phyloP scores from a whole-genome alignment of 306 rosid genomes.

The Rubus parviflorus region DNA sequence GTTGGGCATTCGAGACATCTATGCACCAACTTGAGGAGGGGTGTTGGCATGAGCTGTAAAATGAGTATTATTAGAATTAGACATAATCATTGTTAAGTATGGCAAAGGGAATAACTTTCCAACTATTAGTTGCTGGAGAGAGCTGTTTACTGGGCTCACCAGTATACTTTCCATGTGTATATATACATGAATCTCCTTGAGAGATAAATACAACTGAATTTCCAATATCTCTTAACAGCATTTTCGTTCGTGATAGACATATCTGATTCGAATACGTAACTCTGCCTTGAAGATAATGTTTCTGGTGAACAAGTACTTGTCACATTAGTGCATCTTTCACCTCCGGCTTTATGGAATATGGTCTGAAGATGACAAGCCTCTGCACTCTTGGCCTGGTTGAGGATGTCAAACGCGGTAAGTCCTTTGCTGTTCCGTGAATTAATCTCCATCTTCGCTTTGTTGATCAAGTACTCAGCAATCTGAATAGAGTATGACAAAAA shows the following conservation, averaged over 20 bases:
- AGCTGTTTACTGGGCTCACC: too few relatives aligned
- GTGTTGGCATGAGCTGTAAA: too few relatives aligned
- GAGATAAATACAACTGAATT: too few relatives aligned
- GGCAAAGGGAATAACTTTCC: too few relatives aligned
- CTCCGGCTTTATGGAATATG: slow-evolving; percentile 49
- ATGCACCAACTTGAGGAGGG: too few relatives aligned
- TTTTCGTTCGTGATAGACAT: slow-evolving; percentile 22
- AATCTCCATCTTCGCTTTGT: slow-evolving; percentile 44
- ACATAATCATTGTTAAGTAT: too few relatives aligned
- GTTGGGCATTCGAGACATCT: too few relatives aligned
- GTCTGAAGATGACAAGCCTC: slow-evolving; percentile 37
- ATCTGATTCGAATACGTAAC: slow-evolving; percentile 35
- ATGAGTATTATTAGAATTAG: too few relatives aligned
- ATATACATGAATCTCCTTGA: too few relatives aligned
- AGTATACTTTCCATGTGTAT: too few relatives aligned
- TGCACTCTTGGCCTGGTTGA: slow-evolving; percentile 36
- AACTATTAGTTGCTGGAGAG: too few relatives aligned
- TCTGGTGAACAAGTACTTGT: slow-evolving; percentile 31
- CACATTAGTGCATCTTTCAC: slow-evolving; percentile 37
- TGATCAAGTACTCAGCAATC: slow-evolving; percentile 61
- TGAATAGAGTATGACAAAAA: slow-evolving; percentile 15
- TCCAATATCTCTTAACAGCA: too few relatives aligned
- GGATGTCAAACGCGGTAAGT: slow-evolving; percentile 57
- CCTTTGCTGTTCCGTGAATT: slow-evolving; percentile 52
- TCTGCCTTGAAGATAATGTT: slow-evolving; percentile 23